Conservation (phyloP, 495 filamentous ascomycete genomes). For the Penicillium malachiteum region DNA sequence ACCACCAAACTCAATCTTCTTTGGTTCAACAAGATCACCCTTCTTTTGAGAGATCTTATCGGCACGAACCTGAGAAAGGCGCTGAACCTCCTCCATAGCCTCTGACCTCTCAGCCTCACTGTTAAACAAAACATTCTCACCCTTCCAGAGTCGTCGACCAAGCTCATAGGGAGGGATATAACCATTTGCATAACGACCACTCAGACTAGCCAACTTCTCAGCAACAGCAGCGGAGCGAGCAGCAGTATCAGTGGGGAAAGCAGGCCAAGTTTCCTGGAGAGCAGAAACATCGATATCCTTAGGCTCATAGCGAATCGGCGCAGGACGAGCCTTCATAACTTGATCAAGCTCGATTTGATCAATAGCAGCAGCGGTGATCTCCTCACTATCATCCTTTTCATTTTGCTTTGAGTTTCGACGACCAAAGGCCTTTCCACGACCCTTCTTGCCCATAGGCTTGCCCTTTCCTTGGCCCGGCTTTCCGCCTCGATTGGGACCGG, state of each 20-base stretch:
- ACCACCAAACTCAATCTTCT: constrained; percentile 32
- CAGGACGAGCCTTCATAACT: constrained; percentile 27
- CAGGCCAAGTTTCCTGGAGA: constrained; percentile 44
- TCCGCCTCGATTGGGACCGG: constrained; percentile 9
- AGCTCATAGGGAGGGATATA: constrained; percentile 41
- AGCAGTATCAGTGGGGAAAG: constrained; percentile 34
- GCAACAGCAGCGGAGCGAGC: constrained; percentile 31
- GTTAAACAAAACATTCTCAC: constrained; percentile 42
- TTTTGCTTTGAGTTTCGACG: constrained; percentile 11
- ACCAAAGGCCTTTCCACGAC: background rate
- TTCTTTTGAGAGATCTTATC: constrained; percentile 43
- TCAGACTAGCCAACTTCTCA: constrained; percentile 37
- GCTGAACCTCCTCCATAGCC: constrained; percentile 37
- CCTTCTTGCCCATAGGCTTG: constrained; percentile 16
- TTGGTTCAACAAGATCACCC: constrained; percentile 41
- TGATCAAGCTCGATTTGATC: constrained; percentile 35
- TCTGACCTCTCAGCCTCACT: constrained; percentile 39
- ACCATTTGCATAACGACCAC: constrained; percentile 39
- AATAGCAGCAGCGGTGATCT: constrained; percentile 27
- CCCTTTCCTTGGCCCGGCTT: constrained; percentile 18
- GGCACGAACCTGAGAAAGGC: constrained; percentile 34
- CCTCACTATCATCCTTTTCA: constrained; percentile 28
- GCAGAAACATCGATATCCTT: constrained; percentile 25
- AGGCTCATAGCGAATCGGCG: constrained; percentile 37
- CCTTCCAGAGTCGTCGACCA: constrained; percentile 39